Evolutionary conservation across 2,329 filamentous ascomycete species (phyloP).

Genomic region (Cladorrhinum sp.): DNA sequence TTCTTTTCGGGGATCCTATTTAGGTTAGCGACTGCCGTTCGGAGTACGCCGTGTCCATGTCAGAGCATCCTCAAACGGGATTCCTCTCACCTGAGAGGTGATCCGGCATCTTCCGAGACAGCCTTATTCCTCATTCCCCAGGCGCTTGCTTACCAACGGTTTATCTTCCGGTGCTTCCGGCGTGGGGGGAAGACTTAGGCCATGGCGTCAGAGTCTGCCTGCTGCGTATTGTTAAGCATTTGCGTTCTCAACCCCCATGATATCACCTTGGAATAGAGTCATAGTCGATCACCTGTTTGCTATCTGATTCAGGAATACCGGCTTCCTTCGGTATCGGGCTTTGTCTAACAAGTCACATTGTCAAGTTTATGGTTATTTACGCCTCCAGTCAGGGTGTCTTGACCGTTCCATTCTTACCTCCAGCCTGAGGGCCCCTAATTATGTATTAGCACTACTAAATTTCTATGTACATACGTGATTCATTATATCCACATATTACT

Average conservation of each 20-base stretch:
- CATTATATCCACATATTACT: too few relatives aligned
- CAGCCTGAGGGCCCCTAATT: conserved; percentile 54
- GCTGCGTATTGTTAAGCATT: conserved; percentile 85
- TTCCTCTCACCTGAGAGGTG: conserved; percentile 67
- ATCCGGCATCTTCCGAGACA: conserved; percentile 42
- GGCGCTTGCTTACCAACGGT: conserved; percentile 67
- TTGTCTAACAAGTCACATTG: conserved; percentile 59
- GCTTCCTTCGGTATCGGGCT: conserved; percentile 89
- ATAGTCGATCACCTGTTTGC: background rate
- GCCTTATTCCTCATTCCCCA: conserved; percentile 64
- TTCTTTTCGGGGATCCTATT: conserved; percentile 66
- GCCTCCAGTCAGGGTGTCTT: conserved; percentile 62
- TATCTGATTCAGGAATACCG: conserved; percentile 79
- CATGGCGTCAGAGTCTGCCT: conserved; percentile 71
- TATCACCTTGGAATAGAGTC: too few relatives aligned
- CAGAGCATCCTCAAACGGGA: conserved; percentile 80
- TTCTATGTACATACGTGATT: background rate
- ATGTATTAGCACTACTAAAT: background rate
- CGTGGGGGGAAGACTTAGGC: conserved; percentile 7
- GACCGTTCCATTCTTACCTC: conserved; percentile 72
- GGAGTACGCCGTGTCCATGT: too few relatives aligned
- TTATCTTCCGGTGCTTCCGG: conserved; percentile 47
- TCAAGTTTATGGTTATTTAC: conserved; percentile 77
- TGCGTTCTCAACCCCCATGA: background rate
- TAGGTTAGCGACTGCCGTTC: conserved; percentile 68